Conservation (phyloP, 2,329 filamentous ascomycete species). For the Fusarium guadeloupense region DNA sequence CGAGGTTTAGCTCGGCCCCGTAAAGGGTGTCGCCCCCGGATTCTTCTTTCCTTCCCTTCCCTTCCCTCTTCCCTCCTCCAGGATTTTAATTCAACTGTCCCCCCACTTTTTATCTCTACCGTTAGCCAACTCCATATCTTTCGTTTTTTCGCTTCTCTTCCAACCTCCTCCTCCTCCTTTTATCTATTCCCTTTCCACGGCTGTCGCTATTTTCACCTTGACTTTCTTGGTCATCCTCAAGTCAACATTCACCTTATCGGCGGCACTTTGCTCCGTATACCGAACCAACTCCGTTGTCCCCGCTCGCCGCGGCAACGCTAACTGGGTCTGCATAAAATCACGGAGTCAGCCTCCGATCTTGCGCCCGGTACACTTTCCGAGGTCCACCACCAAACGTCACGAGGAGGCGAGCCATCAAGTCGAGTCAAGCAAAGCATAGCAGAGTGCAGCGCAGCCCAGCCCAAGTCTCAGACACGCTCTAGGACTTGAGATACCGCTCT, state of each 20-base stretch:
- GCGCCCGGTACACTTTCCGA: conserved; percentile 33
- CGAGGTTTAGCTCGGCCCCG: conserved; percentile 38
- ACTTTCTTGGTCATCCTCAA: neutral
- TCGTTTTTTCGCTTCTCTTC: conserved; percentile 17
- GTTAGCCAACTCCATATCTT: conserved; percentile 30
- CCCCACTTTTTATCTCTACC: conserved; percentile 28
- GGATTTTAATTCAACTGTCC: conserved; percentile 10
- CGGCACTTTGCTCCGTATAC: conserved; percentile 20
- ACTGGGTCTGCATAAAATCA: conserved; percentile 36
- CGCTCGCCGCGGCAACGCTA: conserved; percentile 33
- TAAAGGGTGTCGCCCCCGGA: conserved; percentile 37
- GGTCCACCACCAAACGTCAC: conserved; percentile 36
- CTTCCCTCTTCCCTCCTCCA: no score
- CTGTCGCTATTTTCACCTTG: conserved; percentile 2
- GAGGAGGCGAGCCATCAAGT: conserved; percentile 14
- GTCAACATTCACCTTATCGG: neutral
- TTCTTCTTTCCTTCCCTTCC: conserved; percentile 38
- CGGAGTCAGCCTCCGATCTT: conserved; percentile 37
- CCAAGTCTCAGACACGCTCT: neutral
- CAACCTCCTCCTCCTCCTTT: conserved; percentile 9
- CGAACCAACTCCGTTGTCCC: conserved; percentile 38
- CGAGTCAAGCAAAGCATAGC: conserved; percentile 8
- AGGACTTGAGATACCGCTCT: conserved; percentile 15
- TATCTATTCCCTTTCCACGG: conserved; percentile 11
- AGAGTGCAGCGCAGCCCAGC: neutral